Conservation (phyloP, 75 land plant genomes). For the Isoetes taiwanensis region DNA sequence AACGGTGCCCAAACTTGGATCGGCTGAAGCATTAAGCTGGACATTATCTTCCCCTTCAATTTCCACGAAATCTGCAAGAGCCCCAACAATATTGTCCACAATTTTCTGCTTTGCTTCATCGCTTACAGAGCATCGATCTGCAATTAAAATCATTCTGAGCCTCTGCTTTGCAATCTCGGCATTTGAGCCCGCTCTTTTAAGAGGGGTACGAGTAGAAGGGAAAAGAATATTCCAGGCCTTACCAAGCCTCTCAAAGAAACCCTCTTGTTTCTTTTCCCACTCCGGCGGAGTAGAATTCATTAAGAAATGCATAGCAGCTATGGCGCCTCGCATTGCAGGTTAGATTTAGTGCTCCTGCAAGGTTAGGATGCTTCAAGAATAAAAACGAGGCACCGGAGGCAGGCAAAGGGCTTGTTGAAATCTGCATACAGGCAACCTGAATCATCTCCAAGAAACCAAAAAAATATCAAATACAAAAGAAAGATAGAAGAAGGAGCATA, state of each 20-base stretch:
- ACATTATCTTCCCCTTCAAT: constrained; percentile 1
- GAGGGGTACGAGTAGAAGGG: neutral
- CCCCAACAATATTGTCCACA: neutral
- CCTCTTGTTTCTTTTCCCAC: no score
- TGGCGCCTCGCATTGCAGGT: no score
- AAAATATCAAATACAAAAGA: no score
- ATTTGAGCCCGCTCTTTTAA: neutral
- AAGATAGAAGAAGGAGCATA: no score
- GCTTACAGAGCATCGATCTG: constrained; percentile 3
- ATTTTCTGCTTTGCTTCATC: constrained; percentile 4
- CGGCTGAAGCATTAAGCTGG: neutral
- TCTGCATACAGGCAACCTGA: no score
- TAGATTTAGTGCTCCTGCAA: no score
- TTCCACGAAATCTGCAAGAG: neutral
- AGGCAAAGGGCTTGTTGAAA: no score
- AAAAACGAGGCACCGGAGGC: no score
- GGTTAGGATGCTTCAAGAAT: no score
- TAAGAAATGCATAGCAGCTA: no score
- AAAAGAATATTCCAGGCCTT: neutral
- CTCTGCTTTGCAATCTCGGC: constrained; percentile 8
- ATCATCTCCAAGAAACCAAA: no score
- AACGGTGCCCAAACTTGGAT: neutral
- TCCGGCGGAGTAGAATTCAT: no score
- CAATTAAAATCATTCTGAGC: neutral
- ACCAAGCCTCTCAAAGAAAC: neutral